These are phyloP conservation scores for Sphaerulina vaccinii DNA, from an alignment of 2,329 filamentous ascomycete species.

Conservation along the genomic window DNA sequence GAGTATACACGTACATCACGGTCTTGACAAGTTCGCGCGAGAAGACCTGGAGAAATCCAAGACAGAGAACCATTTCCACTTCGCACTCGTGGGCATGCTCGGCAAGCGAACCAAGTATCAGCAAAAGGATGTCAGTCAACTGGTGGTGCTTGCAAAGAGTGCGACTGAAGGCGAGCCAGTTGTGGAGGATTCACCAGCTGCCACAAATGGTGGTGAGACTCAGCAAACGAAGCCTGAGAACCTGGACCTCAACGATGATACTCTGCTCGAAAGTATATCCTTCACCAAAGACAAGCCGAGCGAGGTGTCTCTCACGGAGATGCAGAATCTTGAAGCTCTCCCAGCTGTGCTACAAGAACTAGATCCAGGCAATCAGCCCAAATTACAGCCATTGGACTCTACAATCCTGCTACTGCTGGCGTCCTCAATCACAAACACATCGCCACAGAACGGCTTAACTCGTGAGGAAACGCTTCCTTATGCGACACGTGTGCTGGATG, in stretches of 20 bases:
- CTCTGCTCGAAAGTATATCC: slow-evolving; percentile 80
- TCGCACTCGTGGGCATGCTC: slow-evolving; percentile 78
- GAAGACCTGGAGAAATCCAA: slow-evolving; percentile 69
- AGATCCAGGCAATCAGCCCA: slow-evolving; percentile 76
- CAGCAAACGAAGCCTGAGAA: slow-evolving; percentile 47
- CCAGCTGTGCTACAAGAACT: slow-evolving; percentile 63
- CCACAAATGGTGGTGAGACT: slow-evolving; percentile 5
- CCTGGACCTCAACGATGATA: slow-evolving; percentile 85
- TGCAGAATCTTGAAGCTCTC: slow-evolving; percentile 52
- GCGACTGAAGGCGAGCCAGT: slow-evolving; percentile 36
- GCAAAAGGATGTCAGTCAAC: slow-evolving; percentile 76
- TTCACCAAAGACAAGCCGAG: slow-evolving; percentile 60
- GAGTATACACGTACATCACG: slow-evolving; percentile 79
- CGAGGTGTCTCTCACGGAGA: slow-evolving; percentile 36
- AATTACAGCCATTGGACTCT: slow-evolving; percentile 79
- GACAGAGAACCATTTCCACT: slow-evolving; percentile 67
- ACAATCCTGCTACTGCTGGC: slow-evolving; percentile 77
- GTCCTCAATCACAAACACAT: slow-evolving; percentile 86
- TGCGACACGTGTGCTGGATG: slow-evolving; percentile 80
- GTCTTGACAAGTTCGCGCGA: slow-evolving; percentile 72
- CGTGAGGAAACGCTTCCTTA: slow-evolving; percentile 93
- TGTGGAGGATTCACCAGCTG: slow-evolving; percentile 1
- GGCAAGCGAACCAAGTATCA: slow-evolving; percentile 84
- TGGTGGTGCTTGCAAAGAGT: slow-evolving; percentile 87
- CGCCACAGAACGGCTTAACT: slow-evolving; percentile 79